phyloP scores from a whole-genome alignment of 352 stramenopile genomes.

The Paralagenidium karlingii region DNA sequence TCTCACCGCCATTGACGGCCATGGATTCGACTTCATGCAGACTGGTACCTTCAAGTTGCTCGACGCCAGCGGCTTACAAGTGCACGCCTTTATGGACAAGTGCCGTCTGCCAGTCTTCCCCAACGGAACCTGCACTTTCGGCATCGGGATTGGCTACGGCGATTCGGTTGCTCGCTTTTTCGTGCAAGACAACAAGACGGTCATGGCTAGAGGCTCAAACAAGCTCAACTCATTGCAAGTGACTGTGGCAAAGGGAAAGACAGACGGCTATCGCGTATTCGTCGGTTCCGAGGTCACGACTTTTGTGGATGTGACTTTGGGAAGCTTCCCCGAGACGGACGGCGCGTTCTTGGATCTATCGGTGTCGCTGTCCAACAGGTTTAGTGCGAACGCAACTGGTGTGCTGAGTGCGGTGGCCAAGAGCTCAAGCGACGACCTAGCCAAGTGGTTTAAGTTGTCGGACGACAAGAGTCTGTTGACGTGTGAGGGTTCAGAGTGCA shows the following conservation, averaged over 20 bases:
- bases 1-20: conserved; percentile 15
- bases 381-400: conserved; percentile 10
- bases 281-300: conserved; percentile 9
- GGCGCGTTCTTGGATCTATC: conserved; percentile 14
- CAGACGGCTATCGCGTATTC: conserved; percentile 17
- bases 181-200: conserved; percentile 11
- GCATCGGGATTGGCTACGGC: conserved; percentile 11
- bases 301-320: conserved; percentile 17
- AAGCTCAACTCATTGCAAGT: conserved; percentile 5
- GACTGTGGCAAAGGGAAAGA: too few species aligned
- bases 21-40: conserved; percentile 17
- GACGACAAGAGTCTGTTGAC: conserved; percentile 13
- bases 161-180: conserved; percentile 15
- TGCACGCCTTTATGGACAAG: conserved; percentile 21
- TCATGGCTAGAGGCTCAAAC: conserved; percentile 10
- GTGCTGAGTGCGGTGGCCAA: conserved; percentile 19
- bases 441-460: conserved; percentile 6
- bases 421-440: conserved; percentile 12
- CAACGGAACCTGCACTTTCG: conserved; percentile 14
- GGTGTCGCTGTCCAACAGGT: conserved; percentile 13
- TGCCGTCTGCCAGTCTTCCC: conserved; percentile 6
- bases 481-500: conserved; percentile 3
- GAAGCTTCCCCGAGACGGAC: conserved; percentile 12
- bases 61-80: conserved; percentile 10
- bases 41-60: conserved; percentile 15